Evolutionary conservation across 306 rosid genomes (phyloP), one percentile per base, ranked within the genome.

Genomic region (Lotus japonicus): DNA sequence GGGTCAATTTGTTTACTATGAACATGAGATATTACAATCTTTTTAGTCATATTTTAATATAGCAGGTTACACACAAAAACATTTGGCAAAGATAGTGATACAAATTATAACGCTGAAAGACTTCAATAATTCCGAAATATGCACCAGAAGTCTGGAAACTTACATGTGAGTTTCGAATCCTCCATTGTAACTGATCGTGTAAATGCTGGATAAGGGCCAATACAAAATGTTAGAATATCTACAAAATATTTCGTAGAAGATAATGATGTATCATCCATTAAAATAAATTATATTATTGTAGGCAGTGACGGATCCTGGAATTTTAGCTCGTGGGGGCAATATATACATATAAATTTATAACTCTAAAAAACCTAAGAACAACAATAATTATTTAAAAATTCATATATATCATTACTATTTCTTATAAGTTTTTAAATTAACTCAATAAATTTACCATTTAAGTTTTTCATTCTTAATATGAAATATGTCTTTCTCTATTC

Each of bases 111-210:
- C 49, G 62, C 63, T 51, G 35, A 61, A 72, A 28, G 13, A 16
- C 52, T 35, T 4, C 12, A 48, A 14, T 5, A 31, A 59, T 14
- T 38, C 16, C 45, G 18, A 71, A 48, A 33, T 50, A 16, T 11
- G 66, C 57, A 68, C 48, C 57, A 48, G 15, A 79, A 54, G 73
- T 70, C 68, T 33, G 43, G 66, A 74, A 74, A 64, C 98, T 94
- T 84, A 90, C 98, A 85, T 88, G 97, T n/a, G 97, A 90, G 73
- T 85, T 90, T 73, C 96, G 89, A 60, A 94, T 88, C 87, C 86
- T 88, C 97, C 89, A 87, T 79, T 88, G 98, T 84, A 94, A 83
- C 65, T 90, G 95, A 81, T 94, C 98, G 71, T 94, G 91, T 60
- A 90, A 84, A 65, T 71, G 78, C 98, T 94, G 94, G 81, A 82